Percentiles rank a stretch among this genome's conserved stretches.
phyloP scores from a whole-genome alignment of 1,284 basidiomycete genomes.

The Farysia itapuensis region DNA sequence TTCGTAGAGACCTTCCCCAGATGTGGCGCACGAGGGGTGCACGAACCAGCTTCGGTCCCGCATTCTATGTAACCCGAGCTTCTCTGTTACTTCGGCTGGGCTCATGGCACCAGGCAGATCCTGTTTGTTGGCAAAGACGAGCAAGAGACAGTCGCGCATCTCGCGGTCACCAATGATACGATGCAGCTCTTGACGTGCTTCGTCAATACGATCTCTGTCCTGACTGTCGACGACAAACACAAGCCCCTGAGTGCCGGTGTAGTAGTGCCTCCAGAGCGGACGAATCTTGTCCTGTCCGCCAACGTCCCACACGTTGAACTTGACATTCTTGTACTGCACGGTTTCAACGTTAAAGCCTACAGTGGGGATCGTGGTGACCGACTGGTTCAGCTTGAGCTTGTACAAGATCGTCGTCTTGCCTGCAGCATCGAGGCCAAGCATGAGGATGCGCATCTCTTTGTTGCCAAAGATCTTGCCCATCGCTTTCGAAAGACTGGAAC shows the following conservation, averaged over 20 bases:
- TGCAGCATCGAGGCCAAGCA: constrained; percentile 92
- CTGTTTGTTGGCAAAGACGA: constrained; percentile 99
- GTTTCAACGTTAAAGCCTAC: constrained; percentile 68
- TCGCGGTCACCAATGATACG: constrained; percentile 95
- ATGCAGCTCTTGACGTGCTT: constrained; percentile 93
- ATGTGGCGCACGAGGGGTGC: constrained; percentile 68
- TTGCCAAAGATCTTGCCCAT: constrained; percentile 91
- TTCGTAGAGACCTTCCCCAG: constrained; percentile 56
- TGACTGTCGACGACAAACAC: constrained; percentile 72
- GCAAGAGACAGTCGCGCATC: constrained; percentile 94
- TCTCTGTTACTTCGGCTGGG: constrained; percentile 97
- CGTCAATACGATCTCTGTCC: constrained; percentile 91
- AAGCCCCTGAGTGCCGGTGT: constrained; percentile 67
- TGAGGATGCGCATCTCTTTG: constrained; percentile 89
- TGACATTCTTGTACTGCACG: constrained; percentile 62
- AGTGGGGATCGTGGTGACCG: constrained; percentile 98
- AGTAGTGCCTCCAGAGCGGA: constrained; percentile 89
- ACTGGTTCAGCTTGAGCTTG: constrained; percentile 98
- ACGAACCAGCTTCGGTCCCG: constrained; percentile 98
- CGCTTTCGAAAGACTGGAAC: constrained; percentile 66
- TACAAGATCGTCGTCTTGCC: constrained; percentile 82
- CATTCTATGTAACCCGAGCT: constrained; percentile 91
- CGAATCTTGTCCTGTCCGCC: constrained; percentile 63
- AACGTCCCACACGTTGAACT: constrained; percentile 61
- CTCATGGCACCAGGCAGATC: constrained; percentile 98